A percentile compares a stretch with the other conserved stretches of the same genome.
Conservation (phyloP, 192 early-diverging fungal species). For the Obelidium mucronatum region DNA sequence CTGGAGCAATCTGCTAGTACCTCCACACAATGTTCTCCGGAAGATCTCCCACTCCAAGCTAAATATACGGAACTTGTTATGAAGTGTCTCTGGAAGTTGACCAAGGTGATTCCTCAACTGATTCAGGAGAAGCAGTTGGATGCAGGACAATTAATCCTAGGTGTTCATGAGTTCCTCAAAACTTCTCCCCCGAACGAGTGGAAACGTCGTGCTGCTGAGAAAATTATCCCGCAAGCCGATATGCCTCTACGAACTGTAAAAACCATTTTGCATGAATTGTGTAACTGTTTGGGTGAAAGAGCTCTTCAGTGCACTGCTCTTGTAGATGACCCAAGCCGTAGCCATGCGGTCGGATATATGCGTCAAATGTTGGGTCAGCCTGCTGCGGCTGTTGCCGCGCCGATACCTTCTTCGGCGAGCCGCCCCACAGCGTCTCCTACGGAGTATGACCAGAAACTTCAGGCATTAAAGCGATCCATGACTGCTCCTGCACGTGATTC, state of each 20-base stretch:
- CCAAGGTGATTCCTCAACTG: constrained; percentile 82
- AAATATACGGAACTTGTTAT: constrained; percentile 90
- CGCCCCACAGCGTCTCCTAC: not conserved
- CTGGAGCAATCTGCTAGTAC: constrained; percentile 60
- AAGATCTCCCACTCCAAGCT: constrained; percentile 62
- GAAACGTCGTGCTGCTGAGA: constrained; percentile 79
- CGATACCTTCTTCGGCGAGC: not conserved
- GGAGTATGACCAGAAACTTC: constrained; percentile 16
- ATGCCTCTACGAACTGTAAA: constrained; percentile 96
- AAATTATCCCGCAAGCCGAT: constrained; percentile 79
- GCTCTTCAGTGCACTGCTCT: constrained; percentile 66
- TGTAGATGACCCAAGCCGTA: constrained; percentile 68
- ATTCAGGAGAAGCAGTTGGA: constrained; percentile 66
- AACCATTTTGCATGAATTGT: constrained; percentile 84
- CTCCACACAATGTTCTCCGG: constrained; percentile 58
- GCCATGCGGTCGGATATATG: constrained; percentile 56
- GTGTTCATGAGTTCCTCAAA: constrained; percentile 84
- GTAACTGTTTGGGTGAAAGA: constrained; percentile 66
- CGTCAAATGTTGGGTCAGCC: constrained; percentile 44
- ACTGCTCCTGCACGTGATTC: not conserved
- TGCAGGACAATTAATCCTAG: constrained; percentile 72
- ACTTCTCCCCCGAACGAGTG: constrained; percentile 85
- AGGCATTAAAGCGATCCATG: not conserved
- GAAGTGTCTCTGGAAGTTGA: constrained; percentile 97
- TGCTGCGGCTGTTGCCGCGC: constrained; percentile 14